Evolutionary conservation across 805 yeast genomes (phyloP).

Genomic region (Metschnikowia reukaufii): DNA sequence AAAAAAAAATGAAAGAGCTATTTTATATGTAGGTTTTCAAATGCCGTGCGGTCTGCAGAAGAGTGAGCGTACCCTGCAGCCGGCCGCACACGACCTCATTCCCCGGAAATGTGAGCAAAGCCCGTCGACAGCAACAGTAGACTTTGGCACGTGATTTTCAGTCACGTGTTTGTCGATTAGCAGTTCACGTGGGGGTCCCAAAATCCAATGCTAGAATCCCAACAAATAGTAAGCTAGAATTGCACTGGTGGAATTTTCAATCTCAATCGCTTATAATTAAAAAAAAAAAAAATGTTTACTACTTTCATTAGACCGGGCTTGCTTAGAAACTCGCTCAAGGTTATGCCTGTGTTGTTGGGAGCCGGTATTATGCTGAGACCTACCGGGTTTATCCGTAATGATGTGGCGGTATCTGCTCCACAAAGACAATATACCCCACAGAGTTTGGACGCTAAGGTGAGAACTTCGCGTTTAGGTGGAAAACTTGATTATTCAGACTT

Average conservation of each 20-base stretch:
- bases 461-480: conserved; percentile 36
- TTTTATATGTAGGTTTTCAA: neutral
- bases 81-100: conserved; percentile 4
- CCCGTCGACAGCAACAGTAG: neutral
- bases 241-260: neutral
- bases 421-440: conserved; percentile 14
- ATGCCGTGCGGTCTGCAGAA: conserved; percentile 6
- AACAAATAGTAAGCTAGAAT: neutral
- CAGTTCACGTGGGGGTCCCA: neutral
- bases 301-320: conserved; percentile 15
- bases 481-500: conserved; percentile 59
- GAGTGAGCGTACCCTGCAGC: neutral
- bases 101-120: neutral
- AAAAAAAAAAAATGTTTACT: conserved; percentile 13
- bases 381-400: conserved; percentile 13
- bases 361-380: conserved; percentile 16
- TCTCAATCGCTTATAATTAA: neutral
- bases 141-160: neutral
- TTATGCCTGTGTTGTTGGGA: conserved; percentile 17
- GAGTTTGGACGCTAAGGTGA: conserved; percentile 11
- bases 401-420: conserved; percentile 16
- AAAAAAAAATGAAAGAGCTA: neutral
- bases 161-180: neutral
- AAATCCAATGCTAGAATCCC: neutral
- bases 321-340: conserved; percentile 13